Evolutionary conservation across 2,329 filamentous ascomycete genomes (phyloP).

Genomic region (Sphaceloma murrayae): DNA sequence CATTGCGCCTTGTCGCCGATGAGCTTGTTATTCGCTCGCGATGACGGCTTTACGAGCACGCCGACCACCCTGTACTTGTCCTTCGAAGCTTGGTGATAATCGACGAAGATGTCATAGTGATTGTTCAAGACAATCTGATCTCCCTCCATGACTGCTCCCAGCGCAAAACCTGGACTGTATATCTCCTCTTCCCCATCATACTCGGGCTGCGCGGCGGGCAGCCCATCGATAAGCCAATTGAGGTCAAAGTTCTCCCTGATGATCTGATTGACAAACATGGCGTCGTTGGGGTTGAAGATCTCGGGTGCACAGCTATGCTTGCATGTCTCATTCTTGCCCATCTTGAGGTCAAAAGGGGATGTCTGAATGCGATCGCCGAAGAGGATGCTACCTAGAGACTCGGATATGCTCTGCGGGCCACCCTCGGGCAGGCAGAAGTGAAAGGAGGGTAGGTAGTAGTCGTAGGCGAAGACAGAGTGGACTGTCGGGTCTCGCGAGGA

Average conservation of each 20-base stretch:
- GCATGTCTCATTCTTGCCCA: slow-evolving; percentile 81
- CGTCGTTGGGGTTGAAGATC: slow-evolving; percentile 55
- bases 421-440: slow-evolving; percentile 75
- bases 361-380: slow-evolving; percentile 96
- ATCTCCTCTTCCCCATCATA: slow-evolving; percentile 65
- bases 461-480: slow-evolving; percentile 88
- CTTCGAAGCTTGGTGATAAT: slow-evolving; percentile 73
- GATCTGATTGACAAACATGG: slow-evolving; percentile 70
- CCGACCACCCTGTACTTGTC: slow-evolving; percentile 80
- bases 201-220: slow-evolving; percentile 80
- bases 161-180: slow-evolving; percentile 82
- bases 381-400: slow-evolving; percentile 88
- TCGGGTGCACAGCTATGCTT: slow-evolving; percentile 63
- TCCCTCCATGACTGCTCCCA: slow-evolving; percentile 49
- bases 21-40: slow-evolving; percentile 49
- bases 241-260: slow-evolving; percentile 82
- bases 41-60: slow-evolving; percentile 76
- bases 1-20: slow-evolving; percentile 54
- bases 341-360: slow-evolving; percentile 83
- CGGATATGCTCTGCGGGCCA: slow-evolving; percentile 69
- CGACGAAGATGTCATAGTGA: slow-evolving; percentile 87
- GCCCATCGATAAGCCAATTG: slow-evolving; percentile 91
- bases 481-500: slow-evolving; percentile 68
- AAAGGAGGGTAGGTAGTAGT: slow-evolving; percentile 86
- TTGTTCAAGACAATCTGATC: slow-evolving; percentile 70